Percentiles rank a stretch among this genome's conserved stretches.
phyloP scores from a whole-genome alignment of 139 green algal genomes.

The Coelastrella sp. region DNA sequence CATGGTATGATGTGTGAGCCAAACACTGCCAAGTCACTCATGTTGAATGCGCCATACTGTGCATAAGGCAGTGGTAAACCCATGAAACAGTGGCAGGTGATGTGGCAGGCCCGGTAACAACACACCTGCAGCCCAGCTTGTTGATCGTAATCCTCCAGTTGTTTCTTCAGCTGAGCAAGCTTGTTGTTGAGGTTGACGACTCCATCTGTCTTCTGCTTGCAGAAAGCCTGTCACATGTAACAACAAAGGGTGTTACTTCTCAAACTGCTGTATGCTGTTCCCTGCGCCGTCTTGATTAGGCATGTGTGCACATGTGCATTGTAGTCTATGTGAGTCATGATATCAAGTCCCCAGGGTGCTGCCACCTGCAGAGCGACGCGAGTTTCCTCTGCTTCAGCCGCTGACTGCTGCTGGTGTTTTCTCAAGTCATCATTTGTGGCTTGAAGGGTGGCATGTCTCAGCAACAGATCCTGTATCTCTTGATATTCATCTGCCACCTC shows the following conservation, averaged over 20 bases:
- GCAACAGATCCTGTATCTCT: constrained; percentile 87
- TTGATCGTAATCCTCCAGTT: constrained; percentile 78
- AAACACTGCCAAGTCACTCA: too few relatives aligned
- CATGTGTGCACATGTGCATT: too few relatives aligned
- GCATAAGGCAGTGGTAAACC: too few relatives aligned
- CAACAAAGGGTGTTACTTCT: background rate
- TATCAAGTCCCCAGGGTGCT: too few relatives aligned
- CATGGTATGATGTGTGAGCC: too few relatives aligned
- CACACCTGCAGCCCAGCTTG: constrained; percentile 62
- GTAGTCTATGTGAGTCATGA: too few relatives aligned
- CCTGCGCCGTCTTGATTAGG: too few relatives aligned
- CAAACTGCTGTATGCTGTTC: too few relatives aligned
- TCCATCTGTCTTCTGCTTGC: constrained; percentile 82
- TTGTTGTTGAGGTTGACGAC: constrained; percentile 90
- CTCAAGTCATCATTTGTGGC: constrained; percentile 87
- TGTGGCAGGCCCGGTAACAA: background rate
- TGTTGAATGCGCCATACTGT: too few relatives aligned
- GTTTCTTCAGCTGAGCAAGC: constrained; percentile 83
- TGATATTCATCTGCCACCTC: constrained; percentile 89
- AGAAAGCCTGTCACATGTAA: constrained; percentile 50
- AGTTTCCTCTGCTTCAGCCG: constrained; percentile 15
- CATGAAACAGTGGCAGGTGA: background rate
- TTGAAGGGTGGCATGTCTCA: constrained; percentile 80
- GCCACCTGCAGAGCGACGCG: constrained; percentile 36
- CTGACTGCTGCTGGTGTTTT: constrained; percentile 62